Percentiles rank a stretch among this genome's conserved stretches.
phyloP scores from a whole-genome alignment of 208 protist species.

The Leishmania tarentolae region DNA sequence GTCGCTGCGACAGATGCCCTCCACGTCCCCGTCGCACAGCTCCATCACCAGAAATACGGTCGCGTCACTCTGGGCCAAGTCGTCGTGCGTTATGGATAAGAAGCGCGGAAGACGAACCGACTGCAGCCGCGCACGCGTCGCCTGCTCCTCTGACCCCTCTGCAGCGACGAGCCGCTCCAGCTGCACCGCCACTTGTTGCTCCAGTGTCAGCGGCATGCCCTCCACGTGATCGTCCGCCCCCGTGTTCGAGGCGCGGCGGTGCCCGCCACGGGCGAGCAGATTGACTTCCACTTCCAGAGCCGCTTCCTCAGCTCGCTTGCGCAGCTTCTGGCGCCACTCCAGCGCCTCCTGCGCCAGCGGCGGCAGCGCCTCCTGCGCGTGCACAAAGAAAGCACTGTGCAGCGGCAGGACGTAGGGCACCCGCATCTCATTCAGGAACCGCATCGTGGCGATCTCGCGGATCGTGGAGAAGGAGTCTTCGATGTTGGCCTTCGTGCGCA shows the following conservation, averaged over 20 bases:
- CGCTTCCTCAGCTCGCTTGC: constrained; percentile 34
- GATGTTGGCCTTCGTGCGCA: constrained; percentile 61
- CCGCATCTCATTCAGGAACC: constrained; percentile 73
- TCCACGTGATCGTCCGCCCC: not conserved
- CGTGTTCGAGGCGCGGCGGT: not conserved
- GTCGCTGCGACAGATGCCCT: constrained; percentile 58
- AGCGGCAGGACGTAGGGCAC: constrained; percentile 87
- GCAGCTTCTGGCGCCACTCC: constrained; percentile 33
- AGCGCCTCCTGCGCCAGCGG: constrained; percentile 53
- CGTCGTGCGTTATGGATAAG: constrained; percentile 74
- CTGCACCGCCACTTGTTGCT: constrained; percentile 30
- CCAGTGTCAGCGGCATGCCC: constrained; percentile 15
- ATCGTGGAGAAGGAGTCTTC: constrained; percentile 79
- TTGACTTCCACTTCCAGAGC: constrained; percentile 36
- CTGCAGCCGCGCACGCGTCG: constrained; percentile 36
- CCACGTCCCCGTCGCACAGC: constrained; percentile 87
- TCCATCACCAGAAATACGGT: constrained; percentile 83
- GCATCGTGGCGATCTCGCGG: constrained; percentile 85
- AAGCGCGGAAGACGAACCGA: constrained; percentile 68
- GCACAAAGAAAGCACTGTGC: constrained; percentile 79
- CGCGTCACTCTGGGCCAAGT: constrained; percentile 63
- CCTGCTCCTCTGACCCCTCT: constrained; percentile 31
- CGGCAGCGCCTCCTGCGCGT: constrained; percentile 59
- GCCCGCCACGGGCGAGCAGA: constrained; percentile 17
- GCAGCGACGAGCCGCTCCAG: constrained; percentile 17